A percentile compares a stretch with the other conserved stretches of the same genome.
Evolutionary conservation across 805 yeast species (phyloP).

Genomic region (Sugiyamaella lignohabitans): DNA sequence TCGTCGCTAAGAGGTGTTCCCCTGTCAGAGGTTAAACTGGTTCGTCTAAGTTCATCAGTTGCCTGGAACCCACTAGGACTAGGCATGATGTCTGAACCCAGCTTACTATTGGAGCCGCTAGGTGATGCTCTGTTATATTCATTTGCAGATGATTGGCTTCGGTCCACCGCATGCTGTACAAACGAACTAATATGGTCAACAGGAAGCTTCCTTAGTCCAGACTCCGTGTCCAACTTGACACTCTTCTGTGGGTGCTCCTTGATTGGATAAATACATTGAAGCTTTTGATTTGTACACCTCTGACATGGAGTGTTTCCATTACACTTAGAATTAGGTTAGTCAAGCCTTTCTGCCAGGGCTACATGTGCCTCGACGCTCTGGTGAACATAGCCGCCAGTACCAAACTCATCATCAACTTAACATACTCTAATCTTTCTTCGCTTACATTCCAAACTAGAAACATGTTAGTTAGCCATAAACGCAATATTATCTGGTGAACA

Average conservation of each 20-base stretch:
- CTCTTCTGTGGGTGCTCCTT: neutral
- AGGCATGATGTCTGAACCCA: neutral
- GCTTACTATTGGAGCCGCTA: neutral
- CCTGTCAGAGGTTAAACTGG: neutral
- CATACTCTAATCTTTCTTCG: conserved; percentile 23
- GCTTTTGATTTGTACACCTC: conserved; percentile 18
- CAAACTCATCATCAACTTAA: neutral
- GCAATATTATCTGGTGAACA: too few relatives aligned
- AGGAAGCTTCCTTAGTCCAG: neutral
- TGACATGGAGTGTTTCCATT: conserved; percentile 21
- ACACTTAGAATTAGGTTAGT: conserved; percentile 13
- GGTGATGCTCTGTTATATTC: neutral
- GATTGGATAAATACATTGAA: conserved; percentile 19
- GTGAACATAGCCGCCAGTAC: neutral
- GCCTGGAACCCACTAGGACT: neutral
- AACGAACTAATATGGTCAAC: neutral
- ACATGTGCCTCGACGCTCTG: neutral
- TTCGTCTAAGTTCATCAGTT: neutral
- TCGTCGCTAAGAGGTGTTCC: neutral
- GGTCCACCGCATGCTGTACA: neutral
- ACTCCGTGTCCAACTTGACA: neutral
- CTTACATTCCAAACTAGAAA: conserved; percentile 19
- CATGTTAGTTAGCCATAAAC: too few relatives aligned
- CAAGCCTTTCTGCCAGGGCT: neutral
- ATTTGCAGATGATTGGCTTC: neutral